A percentile compares a stretch with the other conserved stretches of the same genome.
Conservation (phyloP, 2,329 filamentous ascomycete genomes). For the Pseudohalonectria lignicola region DNA sequence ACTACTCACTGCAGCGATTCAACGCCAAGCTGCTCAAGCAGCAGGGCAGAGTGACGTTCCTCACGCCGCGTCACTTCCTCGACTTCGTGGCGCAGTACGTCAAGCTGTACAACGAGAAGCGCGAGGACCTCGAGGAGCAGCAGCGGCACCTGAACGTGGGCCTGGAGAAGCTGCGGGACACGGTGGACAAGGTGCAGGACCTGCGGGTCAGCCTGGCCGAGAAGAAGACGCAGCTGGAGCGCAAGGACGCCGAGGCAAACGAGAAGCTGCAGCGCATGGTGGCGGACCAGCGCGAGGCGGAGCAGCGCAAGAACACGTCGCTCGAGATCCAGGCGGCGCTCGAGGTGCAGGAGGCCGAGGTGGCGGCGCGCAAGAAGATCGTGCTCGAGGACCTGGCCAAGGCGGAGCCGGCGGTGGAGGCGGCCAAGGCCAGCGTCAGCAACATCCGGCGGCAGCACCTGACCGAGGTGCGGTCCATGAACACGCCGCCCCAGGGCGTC, state of each 20-base stretch:
- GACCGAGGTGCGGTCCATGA: constrained; percentile 96
- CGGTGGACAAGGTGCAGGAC: constrained; percentile 93
- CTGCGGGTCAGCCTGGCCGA: constrained; percentile 81
- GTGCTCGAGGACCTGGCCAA: constrained; percentile 80
- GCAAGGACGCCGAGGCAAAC: constrained; percentile 90
- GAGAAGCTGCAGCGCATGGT: constrained; percentile 97
- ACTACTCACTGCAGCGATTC: constrained; percentile 86
- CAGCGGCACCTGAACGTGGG: constrained; percentile 97
- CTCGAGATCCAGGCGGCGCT: constrained; percentile 80
- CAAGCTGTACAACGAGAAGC: constrained; percentile 94
- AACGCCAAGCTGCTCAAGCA: constrained; percentile 83
- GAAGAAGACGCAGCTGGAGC: constrained; percentile 88
- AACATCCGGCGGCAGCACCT: constrained; percentile 97
- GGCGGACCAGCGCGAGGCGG: constrained; percentile 86
- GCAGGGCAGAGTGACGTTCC: constrained; percentile 83
- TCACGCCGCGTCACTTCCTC: constrained; percentile 92
- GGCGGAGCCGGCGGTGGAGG: constrained; percentile 85
- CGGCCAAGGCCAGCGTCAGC: constrained; percentile 91
- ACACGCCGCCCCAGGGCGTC: constrained; percentile 81
- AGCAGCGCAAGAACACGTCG: constrained; percentile 79
- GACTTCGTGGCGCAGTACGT: constrained; percentile 98
- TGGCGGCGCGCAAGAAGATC: constrained; percentile 70
- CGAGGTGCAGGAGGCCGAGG: constrained; percentile 81
- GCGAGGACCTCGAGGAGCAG: constrained; percentile 96
- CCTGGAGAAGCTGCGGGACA: constrained; percentile 93